Base-by-base conservation (phyloP, 345 rosid species). In the Acer negundo region DNA sequence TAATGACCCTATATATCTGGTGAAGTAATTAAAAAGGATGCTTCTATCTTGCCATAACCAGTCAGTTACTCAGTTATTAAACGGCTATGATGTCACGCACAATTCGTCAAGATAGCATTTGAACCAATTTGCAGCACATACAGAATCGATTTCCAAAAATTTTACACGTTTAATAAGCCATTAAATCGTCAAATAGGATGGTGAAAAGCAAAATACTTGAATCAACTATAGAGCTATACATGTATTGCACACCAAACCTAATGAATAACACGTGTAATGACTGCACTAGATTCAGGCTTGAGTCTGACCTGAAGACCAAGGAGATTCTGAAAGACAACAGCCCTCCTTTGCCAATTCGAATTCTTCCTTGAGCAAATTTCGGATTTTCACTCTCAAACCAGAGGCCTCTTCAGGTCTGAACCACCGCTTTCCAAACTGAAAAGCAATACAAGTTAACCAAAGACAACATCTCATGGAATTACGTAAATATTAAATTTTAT, bases 401-500 rank as follows among this genome's bases (percentile, higher is more conserved):
- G 97, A 94, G 70, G 99, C 98, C 76, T 92, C 90, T 81, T 90
- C 90, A 1, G 97, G 97, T 79, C 72, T 87, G 84, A 96, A 96
- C 99, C 99, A 94, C 66, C 79, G 78, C 84, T 84, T 89, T 82
- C 97, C 92, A 75, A 96, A 90, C 99, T 96, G 87, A 66, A 85
- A 67, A 80, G 19, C 6, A 28, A 73, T 49, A 77, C 4, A 55
- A 17, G 64, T 58, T 46, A 69, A 70, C 28, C 40, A 63, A 20
- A 58, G 24, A 19, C 40, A 77, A 38, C 2, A 65, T 12, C 6
- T 56, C 9, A 11, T 17, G 31, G 56, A 55, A 55, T 28, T 61
- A 61, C 46, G 63, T 56, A 24, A 16, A 51, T 4, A 44, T 67
- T 65, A 23, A 74, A 62, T 49, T 22, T 42, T 17, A 35, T 8